Percentiles rank a stretch among this genome's conserved stretches.
Conservation (phyloP, 169 alveolate genomes). For the Plasmodium berghei region DNA sequence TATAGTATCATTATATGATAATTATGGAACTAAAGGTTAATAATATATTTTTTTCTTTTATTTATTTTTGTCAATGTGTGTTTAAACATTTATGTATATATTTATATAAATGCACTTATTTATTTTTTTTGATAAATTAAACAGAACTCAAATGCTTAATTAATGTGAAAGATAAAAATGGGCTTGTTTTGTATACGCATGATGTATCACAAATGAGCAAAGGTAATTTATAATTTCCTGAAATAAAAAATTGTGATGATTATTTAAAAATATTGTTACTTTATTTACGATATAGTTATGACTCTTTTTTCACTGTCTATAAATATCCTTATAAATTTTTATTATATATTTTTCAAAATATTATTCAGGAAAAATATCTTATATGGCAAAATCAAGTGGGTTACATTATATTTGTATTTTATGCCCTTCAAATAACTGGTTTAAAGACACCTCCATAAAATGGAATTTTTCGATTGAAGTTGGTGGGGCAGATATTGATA, state of each 20-base stretch:
- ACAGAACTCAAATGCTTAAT: conserved; percentile 54
- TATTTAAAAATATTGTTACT: neutral
- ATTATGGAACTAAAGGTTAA: conserved; percentile 46
- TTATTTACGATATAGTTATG: neutral
- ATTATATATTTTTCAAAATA: neutral
- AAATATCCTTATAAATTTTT: neutral
- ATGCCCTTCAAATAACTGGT: conserved; percentile 83
- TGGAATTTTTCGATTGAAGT: conserved; percentile 80
- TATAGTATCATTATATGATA: conserved; percentile 57
- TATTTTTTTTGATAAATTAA: neutral
- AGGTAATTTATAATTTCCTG: conserved; percentile 13
- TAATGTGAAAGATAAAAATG: conserved; percentile 22
- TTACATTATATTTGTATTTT: conserved; percentile 79
- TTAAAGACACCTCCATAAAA: conserved; percentile 77
- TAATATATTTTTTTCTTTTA: neutral
- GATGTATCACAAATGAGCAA: conserved; percentile 38
- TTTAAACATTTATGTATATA: neutral
- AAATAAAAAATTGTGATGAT: too few relatives aligned
- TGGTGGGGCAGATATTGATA: conserved; percentile 79
- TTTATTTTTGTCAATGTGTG: too few relatives aligned
- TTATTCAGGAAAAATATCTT: conserved; percentile 78
- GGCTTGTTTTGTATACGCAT: conserved; percentile 41
- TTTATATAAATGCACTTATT: neutral
- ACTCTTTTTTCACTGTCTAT: neutral
- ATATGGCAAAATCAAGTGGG: conserved; percentile 75